Evolutionary conservation across 495 filamentous ascomycete genomes (phyloP), one percentile per base, ranked within the genome.

Genomic region (Patellaria atrata): DNA sequence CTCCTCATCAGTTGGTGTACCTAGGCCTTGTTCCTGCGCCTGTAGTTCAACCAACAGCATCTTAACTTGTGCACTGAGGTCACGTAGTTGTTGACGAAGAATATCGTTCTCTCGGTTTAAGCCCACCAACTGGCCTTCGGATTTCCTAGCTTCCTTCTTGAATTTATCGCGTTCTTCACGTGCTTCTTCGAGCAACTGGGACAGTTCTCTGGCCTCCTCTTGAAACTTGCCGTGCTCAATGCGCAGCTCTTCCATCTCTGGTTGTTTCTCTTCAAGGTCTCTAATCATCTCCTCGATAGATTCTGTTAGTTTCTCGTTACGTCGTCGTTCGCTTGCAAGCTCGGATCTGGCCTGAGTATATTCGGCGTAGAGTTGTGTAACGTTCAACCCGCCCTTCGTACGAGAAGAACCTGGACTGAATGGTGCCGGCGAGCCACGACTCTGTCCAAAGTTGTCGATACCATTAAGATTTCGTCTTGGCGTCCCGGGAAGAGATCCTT

Each of bases 11-110:
- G 70, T 71, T 22, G 94, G 68, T 24, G 71, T 65, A 32, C 77
- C 74, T 29, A 83, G 57, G 13, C 85, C 87, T 52, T 85, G 75
- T 48, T 87, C 83, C 18, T 70, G 61, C 15, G 77, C 67, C 37
- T 89, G 74, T 20, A 82, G 65, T 52, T 92, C 86, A 47, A 84
- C 68, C 6, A 93, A 67, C 1, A 99, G 65, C 27, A 93, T 68
- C 56, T 92, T 89, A 44, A 94, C 69, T 52, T 96, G 84, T 1
- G 77, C 71, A 44, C 83, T 84, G 13, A 93, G 66, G 59, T 96
- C 89, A 17, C 89, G 75, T n/a, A 96, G 64, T 51, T 96, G 71
- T 41, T 87, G 78, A 19, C 77, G 79, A 9, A 93, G 63, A 34
- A 96, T 75, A 33, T 79, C 75, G 18, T 70, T 66, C 56, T 94